Evolutionary conservation across 768 basidiomycete species (phyloP), one percentile per base, ranked within the genome.

Genomic region (Galerina sulciceps): DNA sequence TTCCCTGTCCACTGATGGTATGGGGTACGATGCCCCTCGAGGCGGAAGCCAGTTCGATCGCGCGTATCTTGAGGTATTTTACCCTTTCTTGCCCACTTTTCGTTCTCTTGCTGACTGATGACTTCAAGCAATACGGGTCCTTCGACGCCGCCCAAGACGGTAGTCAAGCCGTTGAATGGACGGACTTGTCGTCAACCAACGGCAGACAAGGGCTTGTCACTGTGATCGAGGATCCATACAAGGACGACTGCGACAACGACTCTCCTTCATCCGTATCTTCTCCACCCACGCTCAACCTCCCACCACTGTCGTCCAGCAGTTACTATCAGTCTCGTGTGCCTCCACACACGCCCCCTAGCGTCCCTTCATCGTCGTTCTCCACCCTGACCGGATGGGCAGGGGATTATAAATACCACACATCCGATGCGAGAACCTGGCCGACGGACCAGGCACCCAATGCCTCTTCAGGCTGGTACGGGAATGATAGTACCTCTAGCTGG

Each of bases 341-440:
- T 18, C 51, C 53, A 35, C 55, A 26, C 59, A 34, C 56, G n/a
- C 49, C 53, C 50, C 53, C 61, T 40, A 53, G 36, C 36, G 43
- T 61, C 60, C 53, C 64, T 26, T 65, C 57, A 1, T 70, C 61
- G 55, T 69, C 66, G 10, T 78, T 73, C 60, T 78, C 76, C 42
- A 73, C 75, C 23, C 67, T 78, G 22, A 71, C 70, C 10, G 76
- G 75, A 15, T 78, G 76, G 76, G 75, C 71, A 45, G 76, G 76
- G 34, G 74, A 70, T 36, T 69, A 67, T 46, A 65, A 63, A 56
- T 54, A 65, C 49, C 52, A 67, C 18, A 47, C 46, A n/a, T 53
- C 58, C 34, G 54, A 55, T 31, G 23, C 51, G 45, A 56, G 57
- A 53, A 47, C 59, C 22, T 62, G 62, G 66, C 57, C 59, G 59